A percentile compares a stretch with the other conserved stretches of the same genome.
These are phyloP conservation scores for Aeschynomene evenia DNA, from an alignment of 306 rosid genomes.

Conservation along the genomic window DNA sequence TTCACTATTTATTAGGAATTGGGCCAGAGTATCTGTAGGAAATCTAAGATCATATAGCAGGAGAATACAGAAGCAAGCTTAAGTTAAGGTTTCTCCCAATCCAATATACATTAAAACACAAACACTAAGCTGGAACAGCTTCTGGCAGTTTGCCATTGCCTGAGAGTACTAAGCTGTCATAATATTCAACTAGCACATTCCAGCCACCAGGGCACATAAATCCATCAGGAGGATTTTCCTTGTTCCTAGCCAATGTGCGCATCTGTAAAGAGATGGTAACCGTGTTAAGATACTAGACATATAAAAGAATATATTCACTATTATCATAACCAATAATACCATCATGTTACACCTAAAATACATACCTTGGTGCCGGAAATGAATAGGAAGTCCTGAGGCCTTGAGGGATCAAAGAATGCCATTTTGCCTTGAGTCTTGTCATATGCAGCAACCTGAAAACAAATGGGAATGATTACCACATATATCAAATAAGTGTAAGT, in stretches of 20 bases:
- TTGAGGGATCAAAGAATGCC: slow-evolving; percentile 97
- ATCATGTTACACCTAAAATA: not conserved
- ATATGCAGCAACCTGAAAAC: slow-evolving; percentile 93
- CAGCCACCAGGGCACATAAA: slow-evolving; percentile 99
- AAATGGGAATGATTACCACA: slow-evolving; percentile 21
- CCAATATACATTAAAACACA: slow-evolving; percentile 37
- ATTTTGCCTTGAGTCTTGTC: slow-evolving; percentile 90
- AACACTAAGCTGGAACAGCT: slow-evolving; percentile 71
- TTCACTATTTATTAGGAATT: slow-evolving; percentile 42
- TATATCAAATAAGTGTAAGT: not conserved
- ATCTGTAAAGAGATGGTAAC: slow-evolving; percentile 53
- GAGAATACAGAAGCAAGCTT: slow-evolving; percentile 45
- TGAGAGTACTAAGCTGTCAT: slow-evolving; percentile 68
- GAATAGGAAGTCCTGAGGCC: slow-evolving; percentile 89
- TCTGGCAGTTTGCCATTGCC: slow-evolving; percentile 61
- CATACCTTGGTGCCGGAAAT: slow-evolving; percentile 98
- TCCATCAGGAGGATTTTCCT: slow-evolving; percentile 96
- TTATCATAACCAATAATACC: not conserved
- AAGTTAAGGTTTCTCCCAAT: slow-evolving; percentile 55
- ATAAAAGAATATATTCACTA: not conserved
- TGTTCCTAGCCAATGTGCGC: slow-evolving; percentile 87
- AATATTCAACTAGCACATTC: slow-evolving; percentile 89
- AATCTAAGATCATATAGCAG: slow-evolving; percentile 40
- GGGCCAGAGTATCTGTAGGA: slow-evolving; percentile 30
- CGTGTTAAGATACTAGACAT: slow-evolving; percentile 4